These are phyloP conservation scores for Leishmania lainsoni DNA, from an alignment of 208 protist genomes.

Conservation along the genomic window DNA sequence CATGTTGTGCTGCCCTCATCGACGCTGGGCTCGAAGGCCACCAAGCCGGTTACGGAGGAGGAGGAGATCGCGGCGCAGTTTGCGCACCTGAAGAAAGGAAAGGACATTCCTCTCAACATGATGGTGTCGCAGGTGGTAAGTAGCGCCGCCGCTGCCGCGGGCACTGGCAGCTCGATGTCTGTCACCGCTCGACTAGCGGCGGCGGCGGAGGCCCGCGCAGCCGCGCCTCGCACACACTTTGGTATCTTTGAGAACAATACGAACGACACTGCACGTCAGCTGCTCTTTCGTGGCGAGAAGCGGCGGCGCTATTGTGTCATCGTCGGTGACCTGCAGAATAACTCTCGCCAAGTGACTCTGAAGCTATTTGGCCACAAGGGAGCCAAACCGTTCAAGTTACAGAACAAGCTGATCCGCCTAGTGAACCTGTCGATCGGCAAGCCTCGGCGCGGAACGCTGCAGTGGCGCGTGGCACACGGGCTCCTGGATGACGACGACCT, in stretches of 20 bases:
- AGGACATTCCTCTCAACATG: constrained; percentile 24
- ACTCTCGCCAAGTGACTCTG: constrained; percentile 54
- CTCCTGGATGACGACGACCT: constrained; percentile 17
- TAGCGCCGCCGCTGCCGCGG: constrained; percentile 28
- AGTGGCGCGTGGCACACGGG: constrained; percentile 21
- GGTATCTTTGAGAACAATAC: constrained; percentile 33
- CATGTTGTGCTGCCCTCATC: constrained; percentile 54
- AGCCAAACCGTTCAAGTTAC: constrained; percentile 82
- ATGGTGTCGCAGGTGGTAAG: background rate
- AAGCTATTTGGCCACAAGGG: constrained; percentile 85
- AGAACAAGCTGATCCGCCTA: constrained; percentile 84
- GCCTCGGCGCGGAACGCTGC: constrained; percentile 42
- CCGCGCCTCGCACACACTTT: constrained; percentile 35
- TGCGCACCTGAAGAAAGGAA: constrained; percentile 27
- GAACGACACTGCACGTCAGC: constrained; percentile 71
- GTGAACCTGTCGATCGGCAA: constrained; percentile 83
- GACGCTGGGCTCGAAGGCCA: constrained; percentile 20
- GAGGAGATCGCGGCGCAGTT: constrained; percentile 33
- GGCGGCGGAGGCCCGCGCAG: constrained; percentile 26
- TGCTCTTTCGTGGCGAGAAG: constrained; percentile 85
- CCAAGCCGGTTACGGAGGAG: constrained; percentile 27
- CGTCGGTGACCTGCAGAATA: constrained; percentile 73
- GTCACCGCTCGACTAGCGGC: constrained; percentile 23
- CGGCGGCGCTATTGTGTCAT: constrained; percentile 85
- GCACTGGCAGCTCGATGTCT: constrained; percentile 16